phyloP scores from a whole-genome alignment of 345 rosid genomes.

The Microcos paniculata region DNA sequence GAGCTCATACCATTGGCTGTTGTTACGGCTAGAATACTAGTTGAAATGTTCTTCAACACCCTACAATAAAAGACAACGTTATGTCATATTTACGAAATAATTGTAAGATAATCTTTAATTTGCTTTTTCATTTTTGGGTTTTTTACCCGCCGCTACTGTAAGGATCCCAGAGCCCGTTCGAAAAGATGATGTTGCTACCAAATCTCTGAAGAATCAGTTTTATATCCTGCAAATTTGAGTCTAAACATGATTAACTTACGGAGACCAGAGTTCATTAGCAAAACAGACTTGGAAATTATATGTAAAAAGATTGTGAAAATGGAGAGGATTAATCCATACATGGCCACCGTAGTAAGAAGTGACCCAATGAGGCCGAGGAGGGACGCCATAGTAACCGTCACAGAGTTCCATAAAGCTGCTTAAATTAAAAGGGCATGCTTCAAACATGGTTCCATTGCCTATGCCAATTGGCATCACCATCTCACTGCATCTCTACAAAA shows the following conservation, averaged over 20 bases:
- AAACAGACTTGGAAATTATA: not conserved
- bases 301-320: too few species aligned
- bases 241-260: not conserved
- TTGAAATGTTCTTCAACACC: not conserved
- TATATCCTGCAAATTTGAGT: slow-evolving; percentile 31
- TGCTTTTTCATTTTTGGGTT: too few species aligned
- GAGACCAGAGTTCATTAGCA: too few species aligned
- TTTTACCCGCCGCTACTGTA: slow-evolving; percentile 45
- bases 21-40: not conserved
- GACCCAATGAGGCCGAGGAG: slow-evolving; percentile 57
- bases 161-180: slow-evolving; percentile 47
- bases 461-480: slow-evolving; percentile 47
- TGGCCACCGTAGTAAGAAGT: slow-evolving; percentile 54
- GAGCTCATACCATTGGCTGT: not conserved
- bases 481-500: slow-evolving; percentile 43
- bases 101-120: not conserved
- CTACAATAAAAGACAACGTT: not conserved
- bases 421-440: slow-evolving; percentile 23
- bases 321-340: slow-evolving; percentile 20
- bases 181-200: slow-evolving; percentile 45
- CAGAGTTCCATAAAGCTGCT: slow-evolving; percentile 4
- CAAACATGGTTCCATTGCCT: slow-evolving; percentile 41
- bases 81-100: not conserved
- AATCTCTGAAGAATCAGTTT: slow-evolving; percentile 35
- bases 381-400: slow-evolving; percentile 18